Evolutionary conservation across 768 basidiomycete genomes (phyloP), one percentile per base, ranked within the genome.

Genomic region (Boletus pseudo-olivaceus): DNA sequence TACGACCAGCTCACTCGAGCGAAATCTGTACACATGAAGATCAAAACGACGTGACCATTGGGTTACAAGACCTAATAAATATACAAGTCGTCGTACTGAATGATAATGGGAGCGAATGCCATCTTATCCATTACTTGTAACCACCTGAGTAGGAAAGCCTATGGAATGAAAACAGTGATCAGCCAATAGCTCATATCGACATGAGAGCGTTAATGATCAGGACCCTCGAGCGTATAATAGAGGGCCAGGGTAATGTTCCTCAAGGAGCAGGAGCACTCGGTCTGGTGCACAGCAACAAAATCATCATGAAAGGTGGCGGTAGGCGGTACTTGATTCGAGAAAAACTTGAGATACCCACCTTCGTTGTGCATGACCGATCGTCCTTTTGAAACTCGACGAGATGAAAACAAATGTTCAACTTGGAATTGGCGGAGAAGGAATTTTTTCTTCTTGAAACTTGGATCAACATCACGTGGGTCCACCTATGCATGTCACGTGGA

Each of bases 1-100:
- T 93, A 88, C 65, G 90, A 93, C 65, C 91, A 93, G 61, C 77
- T 93, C 20, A 93, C 91, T 15, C 76, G 85, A 57, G 82, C 85
- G 7, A 92, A 93, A 72, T 84, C 81, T 1, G 83, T 93, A 19
- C 82, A 91, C 64, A 90, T 92, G 87, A 91, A 92, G 74, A 80
- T 88, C 49, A 82, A 82, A 62, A 88, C 82, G 11, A 56, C 45
- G 10, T 66, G 44, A 60, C 5, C 12, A 23, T 29, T 15, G n/a
- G 29, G 4, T 30, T 12, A 11, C 29, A 17, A n/a, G 19, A 29
- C 7, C 6, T 4, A 12, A 27, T 4, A 7, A 30, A 26, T 14
- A 23, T 43, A 47, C 44, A 49, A 2, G 14, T 39, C 0, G 23
- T 11, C 17, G 38, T 47, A 49, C 47, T 17, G 32, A 30, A 33